Base-by-base conservation (phyloP, 163 green algal genomes). In the Picocystis sp. region DNA sequence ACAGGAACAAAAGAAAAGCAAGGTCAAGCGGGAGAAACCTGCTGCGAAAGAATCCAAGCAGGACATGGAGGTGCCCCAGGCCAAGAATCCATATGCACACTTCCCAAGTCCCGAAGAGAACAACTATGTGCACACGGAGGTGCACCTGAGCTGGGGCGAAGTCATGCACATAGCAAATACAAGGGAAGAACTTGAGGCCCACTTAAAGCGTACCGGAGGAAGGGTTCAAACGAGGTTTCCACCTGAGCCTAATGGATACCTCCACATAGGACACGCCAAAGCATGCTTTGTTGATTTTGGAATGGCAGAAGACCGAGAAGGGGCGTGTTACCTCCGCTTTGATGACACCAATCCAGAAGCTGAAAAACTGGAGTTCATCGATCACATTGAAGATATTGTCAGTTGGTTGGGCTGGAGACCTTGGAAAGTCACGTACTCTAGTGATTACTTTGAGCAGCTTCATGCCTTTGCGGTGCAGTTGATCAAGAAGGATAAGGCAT, bases 251-350 rank as follows among this genome's bases (percentile, higher is more conserved):
- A 99, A 99, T 59, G 91, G 91, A 52, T 99, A 98, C 76, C 78
- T 98, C 43, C 91, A 99, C 70, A 95, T 99, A 42, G 91, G 91
- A 1, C 91, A 99, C 63, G 89, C 87, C 61, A 99, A 99, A 80
- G 79, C 82, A 52, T 2, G 47, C 17, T 92, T 94, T 76, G 78
- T 99, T 2, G 81, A 94, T 72, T 99, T 99, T 81, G 91, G 89
- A 33, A 81, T 94, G 69, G 89, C 92, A 3, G 66, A 61, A 53
- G 68, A 86, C 61, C 76, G 83, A 48, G 72, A 60, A 44, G 92
- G 92, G 19, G 44, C 73, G 38, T 98, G 91, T 76, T 86, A 86
- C 66, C 75, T 97, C 54, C 72, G 92, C 25, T 99, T 83, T 65
- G 92, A 99, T 58, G 90, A 99, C 76, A 99, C 92, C 55, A 99